Base-by-base conservation (phyloP, 164 flowering plant genomes). In the Buxus sempervirens region DNA sequence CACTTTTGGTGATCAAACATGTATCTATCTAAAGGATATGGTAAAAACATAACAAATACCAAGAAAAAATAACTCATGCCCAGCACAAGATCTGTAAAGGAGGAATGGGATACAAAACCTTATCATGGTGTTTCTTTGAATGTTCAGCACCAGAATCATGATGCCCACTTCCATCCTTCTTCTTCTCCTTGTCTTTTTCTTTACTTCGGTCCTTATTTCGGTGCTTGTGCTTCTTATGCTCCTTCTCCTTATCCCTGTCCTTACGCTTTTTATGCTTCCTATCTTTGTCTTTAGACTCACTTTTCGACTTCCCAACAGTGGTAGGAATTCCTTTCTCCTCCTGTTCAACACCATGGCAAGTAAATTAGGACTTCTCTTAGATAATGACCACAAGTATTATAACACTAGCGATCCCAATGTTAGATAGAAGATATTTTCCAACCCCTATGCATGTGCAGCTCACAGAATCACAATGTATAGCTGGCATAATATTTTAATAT, bases 181-280 rank as follows among this genome's bases (percentile, higher is more conserved):
- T 45, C 51, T 82, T 89, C 54, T 86, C 97, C 77, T 78, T 84
- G 72, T 85, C 93, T 69, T 85, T 86, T 22, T 86, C 89, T 77
- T 82, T 88, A 73, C 85, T 85, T 66, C 84, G 75, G 73, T 89
- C 95, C 75, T 85, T 89, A 70, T 85, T 88, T 32, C 83, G 88
- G 71, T 81, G 90, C 74, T 85, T 85, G 76, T 82, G 92, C 77
- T 85, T 89, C 82, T 86, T 88, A 76, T 85, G 91, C 76, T 86
- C 92, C 74, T 88, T 90, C 13, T 83, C 93, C 76, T 80, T 86
- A 64, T 88, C 91, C 73, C 75, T 86, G 67, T 88, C 90, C 75
- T 82, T 89, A 81, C 82, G 88, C 70, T 88, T 91, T 71, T 84
- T 87, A 70, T 86, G 90, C 81, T 85, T 90, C 75, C 75, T 82